Conservation (phyloP, 2,329 filamentous ascomycete genomes). For the Aspergillus ibericus region DNA sequence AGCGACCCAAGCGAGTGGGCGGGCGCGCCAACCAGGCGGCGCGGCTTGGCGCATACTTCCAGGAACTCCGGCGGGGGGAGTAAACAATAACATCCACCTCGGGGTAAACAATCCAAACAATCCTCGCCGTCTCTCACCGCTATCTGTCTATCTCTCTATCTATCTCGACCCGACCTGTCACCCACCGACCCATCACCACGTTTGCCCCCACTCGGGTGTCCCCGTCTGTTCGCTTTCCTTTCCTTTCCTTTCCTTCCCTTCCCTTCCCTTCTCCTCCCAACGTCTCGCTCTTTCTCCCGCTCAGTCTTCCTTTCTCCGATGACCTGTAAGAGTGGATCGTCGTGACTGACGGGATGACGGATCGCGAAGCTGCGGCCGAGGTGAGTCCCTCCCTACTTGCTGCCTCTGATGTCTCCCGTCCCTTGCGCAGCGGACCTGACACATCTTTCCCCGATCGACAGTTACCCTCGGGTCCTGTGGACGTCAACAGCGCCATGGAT, state of each 20-base stretch:
- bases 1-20: too few relatives aligned
- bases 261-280: not conserved
- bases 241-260: not conserved
- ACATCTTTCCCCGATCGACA: conserved; percentile 1
- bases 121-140: not conserved
- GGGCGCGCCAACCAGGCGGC: not conserved
- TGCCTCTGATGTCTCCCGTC: not conserved
- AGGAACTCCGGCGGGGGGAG: conserved; percentile 1
- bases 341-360: not conserved
- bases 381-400: not conserved
- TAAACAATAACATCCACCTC: not conserved
- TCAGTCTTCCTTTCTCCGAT: not conserved
- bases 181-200: not conserved
- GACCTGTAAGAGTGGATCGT: not conserved
- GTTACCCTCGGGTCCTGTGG: conserved; percentile 10
- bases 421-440: conserved; percentile 10
- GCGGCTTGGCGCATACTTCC: conserved; percentile 6
- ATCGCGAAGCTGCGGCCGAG: not conserved
- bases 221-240: not conserved
- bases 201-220: not conserved
- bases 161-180: not conserved
- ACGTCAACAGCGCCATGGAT: conserved; percentile 8
- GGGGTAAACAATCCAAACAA: not conserved
- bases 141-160: not conserved
- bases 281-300: not conserved